A percentile compares a stretch with the other conserved stretches of the same genome.
Conservation (phyloP, 345 rosid species). For the Excoecaria cochinchinensis region DNA sequence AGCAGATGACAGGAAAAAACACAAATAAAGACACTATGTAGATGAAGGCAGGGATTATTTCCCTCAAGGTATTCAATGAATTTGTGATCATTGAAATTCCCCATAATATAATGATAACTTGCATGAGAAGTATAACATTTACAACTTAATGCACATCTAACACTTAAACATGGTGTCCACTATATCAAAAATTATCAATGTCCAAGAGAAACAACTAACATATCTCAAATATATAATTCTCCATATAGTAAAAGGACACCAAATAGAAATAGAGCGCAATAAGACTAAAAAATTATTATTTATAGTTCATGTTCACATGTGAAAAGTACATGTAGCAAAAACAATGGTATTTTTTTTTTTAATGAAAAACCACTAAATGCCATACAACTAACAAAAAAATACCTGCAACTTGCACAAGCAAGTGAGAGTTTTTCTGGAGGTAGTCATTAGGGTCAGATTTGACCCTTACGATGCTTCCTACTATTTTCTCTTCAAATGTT, state of each 20-base stretch:
- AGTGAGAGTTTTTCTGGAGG: constrained; percentile 59
- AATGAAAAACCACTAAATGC: background rate
- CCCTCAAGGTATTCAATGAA: background rate
- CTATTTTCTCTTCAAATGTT: constrained; percentile 50
- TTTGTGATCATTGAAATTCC: background rate
- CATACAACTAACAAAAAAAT: constrained; percentile 17
- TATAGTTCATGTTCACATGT: background rate
- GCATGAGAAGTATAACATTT: background rate
- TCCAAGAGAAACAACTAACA: background rate
- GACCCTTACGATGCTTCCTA: constrained; percentile 69
- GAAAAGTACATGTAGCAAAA: background rate
- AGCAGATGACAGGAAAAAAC: background rate
- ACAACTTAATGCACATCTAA: background rate
- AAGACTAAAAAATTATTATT: background rate
- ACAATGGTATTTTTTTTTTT: background rate
- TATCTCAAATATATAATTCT: background rate
- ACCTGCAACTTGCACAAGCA: constrained; percentile 77
- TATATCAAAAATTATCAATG: background rate
- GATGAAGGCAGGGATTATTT: background rate
- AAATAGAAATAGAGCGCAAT: background rate
- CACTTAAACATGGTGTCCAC: background rate
- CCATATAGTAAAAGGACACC: background rate
- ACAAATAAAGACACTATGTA: background rate
- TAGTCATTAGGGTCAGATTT: constrained; percentile 73
- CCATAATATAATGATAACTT: background rate